Conservation (phyloP, 129 eudicot genomes). For the Flaveria trinervia region DNA sequence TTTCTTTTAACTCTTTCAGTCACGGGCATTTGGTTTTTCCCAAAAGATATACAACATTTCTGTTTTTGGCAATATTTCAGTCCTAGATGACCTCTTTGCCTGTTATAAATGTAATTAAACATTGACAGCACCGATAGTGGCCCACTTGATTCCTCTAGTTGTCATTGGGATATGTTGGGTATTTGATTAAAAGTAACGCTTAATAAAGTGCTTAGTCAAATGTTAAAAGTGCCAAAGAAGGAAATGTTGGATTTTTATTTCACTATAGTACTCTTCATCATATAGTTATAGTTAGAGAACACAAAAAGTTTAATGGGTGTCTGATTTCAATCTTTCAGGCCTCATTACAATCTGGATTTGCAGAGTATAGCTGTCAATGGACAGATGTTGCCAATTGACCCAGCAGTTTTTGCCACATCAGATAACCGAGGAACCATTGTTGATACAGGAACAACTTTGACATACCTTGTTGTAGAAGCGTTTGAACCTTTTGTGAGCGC, state of each 20-base stretch:
- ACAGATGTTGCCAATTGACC: constrained; percentile 76
- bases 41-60: neutral
- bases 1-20: constrained; percentile 4
- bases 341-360: constrained; percentile 83
- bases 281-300: neutral
- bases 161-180: neutral
- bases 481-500: constrained; percentile 83
- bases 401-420: constrained; percentile 73
- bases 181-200: neutral
- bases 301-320: constrained; percentile 7
- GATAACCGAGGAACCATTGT: constrained; percentile 79
- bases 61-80: too few relatives aligned
- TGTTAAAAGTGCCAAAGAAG: neutral
- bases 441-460: constrained; percentile 96
- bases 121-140: neutral
- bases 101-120: too few relatives aligned
- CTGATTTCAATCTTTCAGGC: constrained; percentile 58
- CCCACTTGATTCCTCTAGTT: neutral
- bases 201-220: constrained; percentile 5
- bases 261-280: neutral
- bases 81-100: too few relatives aligned
- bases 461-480: constrained; percentile 91
- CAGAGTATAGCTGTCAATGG: constrained; percentile 93
- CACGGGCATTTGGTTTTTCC: neutral
- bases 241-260: neutral